These are phyloP conservation scores for Pseudogymnoascus sp. DNA, from an alignment of 2,329 filamentous ascomycete genomes.

Conservation along the genomic window DNA sequence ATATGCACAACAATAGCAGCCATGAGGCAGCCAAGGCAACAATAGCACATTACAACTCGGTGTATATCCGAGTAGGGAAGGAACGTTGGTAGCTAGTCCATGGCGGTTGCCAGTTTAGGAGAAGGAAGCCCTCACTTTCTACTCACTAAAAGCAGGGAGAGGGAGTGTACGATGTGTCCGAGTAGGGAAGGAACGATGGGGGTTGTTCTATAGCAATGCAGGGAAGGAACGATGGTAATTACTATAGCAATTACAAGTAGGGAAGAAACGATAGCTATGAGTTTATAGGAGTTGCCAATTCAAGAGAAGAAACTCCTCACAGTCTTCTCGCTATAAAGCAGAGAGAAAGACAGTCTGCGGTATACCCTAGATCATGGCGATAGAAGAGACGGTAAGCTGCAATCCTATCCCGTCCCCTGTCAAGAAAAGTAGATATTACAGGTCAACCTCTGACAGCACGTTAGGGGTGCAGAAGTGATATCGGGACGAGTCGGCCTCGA, in stretches of 20 bases:
- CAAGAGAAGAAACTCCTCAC: neutral
- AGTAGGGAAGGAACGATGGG: neutral
- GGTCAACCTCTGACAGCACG: neutral
- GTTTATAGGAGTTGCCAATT: neutral
- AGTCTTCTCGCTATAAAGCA: neutral
- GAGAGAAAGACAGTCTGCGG: neutral
- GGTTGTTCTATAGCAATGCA: no score
- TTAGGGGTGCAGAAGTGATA: neutral
- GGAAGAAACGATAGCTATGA: no score
- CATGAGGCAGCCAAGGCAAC: neutral
- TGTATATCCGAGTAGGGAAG: neutral
- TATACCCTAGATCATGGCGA: neutral
- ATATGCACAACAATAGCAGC: neutral
- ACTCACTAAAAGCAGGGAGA: neutral
- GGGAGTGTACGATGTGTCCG: neutral
- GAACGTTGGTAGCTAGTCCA: neutral
- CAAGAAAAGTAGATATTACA: neutral
- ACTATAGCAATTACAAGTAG: no score
- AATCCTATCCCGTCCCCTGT: neutral
- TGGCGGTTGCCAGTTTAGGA: neutral
- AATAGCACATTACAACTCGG: neutral
- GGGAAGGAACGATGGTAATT: no score
- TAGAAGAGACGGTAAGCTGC: neutral
- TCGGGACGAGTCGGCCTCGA: neutral
- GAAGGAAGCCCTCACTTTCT: no score